Evolutionary conservation across 345 rosid species (phyloP), one percentile per base, ranked within the genome.

Genomic region (Excoecaria cochinchinensis): DNA sequence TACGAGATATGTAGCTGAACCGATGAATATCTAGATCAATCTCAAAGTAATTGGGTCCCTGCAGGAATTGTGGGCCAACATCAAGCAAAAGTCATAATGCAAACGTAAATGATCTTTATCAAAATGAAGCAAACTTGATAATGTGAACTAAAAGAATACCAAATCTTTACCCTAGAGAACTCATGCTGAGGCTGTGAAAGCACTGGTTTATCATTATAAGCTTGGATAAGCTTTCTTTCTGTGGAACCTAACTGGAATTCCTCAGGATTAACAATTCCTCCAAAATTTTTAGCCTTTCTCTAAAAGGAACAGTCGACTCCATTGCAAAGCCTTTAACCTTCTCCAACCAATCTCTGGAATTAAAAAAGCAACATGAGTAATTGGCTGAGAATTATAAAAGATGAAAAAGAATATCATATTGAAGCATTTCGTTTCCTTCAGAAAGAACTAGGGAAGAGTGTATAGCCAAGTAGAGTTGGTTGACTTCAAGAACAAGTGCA

Each of bases 111-210:
- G n/a, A 10, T 11, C 38, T 42, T 60, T 12, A 19, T 46, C 71
- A 12, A 52, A 21, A 51, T 11, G n/a, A 51, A 12, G 51, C 52
- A 38, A 19, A 39, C 25, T 16, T 56, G 24, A 3, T 8, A 24
- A 12, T 57, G 14, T n/a, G 13, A 75, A 70, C 36, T 10, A 25
- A 39, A 24, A 25, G 44, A 50, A 8, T 21, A 31, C 9, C 31
- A 53, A 58, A 51, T 46, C 52, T 58, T 82, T 81, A 90, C 95
- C 90, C 58, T 80, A 66, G 80, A 92, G 86, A 92, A 92, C 53
- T 83, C 78, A 69, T 93, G 97, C 57, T 89, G 97, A 12, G 97
- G 97, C 58, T 94, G 96, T 8, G 97, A 89, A 67, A 93, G 96
- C 63, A 90, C 94, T 0, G 96, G 98, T 76, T 74, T 91, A 47